phyloP scores from a whole-genome alignment of 805 yeast genomes.

The Sugiyamaella chiloensis region DNA sequence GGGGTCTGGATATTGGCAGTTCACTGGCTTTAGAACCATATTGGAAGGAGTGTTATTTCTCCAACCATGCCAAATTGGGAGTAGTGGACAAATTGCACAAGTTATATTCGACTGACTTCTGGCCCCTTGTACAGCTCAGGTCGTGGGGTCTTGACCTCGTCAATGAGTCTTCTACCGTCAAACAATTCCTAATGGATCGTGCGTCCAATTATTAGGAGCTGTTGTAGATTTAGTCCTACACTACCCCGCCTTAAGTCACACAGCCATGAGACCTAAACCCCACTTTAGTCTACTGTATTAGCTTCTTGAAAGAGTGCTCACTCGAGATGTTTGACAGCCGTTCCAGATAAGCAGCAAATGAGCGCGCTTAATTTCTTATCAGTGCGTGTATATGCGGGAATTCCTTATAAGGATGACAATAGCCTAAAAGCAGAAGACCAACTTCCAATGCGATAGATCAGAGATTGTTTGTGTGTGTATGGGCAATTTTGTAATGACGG shows the following conservation, averaged over 20 bases:
- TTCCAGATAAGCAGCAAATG: slow-evolving; percentile 3
- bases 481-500: not conserved
- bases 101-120: slow-evolving; percentile 67
- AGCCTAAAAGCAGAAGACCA: not conserved
- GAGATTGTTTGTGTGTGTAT: not conserved
- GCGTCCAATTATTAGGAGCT: slow-evolving; percentile 44
- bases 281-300: no score
- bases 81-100: slow-evolving; percentile 91
- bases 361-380: not conserved
- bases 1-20: slow-evolving; percentile 89
- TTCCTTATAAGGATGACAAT: not conserved
- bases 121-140: slow-evolving; percentile 72
- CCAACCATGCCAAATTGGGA: slow-evolving; percentile 77
- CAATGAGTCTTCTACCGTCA: slow-evolving; percentile 60
- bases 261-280: no score
- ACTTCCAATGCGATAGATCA: not conserved
- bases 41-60: slow-evolving; percentile 76
- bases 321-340: no score
- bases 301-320: no score
- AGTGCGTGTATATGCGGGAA: not conserved
- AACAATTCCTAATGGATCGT: slow-evolving; percentile 63
- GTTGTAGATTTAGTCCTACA: no score
- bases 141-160: slow-evolving; percentile 71
- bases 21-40: slow-evolving; percentile 79
- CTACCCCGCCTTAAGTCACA: no score